A percentile compares a stretch with the other conserved stretches of the same genome.
Conservation (phyloP, 23 red algal species). For the Gracilaria domingensis region DNA sequence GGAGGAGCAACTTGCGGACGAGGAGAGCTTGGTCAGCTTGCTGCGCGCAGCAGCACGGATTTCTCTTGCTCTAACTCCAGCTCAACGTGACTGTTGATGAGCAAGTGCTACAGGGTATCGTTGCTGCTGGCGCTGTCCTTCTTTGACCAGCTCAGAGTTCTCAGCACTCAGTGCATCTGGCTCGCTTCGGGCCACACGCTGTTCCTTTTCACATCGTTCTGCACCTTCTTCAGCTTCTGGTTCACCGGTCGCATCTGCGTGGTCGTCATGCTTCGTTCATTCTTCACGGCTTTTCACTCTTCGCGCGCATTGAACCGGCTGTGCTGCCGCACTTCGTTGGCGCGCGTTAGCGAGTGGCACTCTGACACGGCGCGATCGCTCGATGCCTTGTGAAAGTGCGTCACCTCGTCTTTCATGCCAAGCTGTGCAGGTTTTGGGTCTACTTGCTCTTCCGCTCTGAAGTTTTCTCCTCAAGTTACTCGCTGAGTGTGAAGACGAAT, state of each 20-base stretch:
- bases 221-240: neutral
- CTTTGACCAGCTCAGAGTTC: neutral
- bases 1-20: too few relatives aligned
- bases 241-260: neutral
- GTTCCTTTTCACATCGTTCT: neutral
- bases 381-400: neutral
- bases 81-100: conserved; percentile 44
- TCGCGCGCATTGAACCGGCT: neutral
- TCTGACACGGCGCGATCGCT: conserved; percentile 8
- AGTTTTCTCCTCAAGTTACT: too few relatives aligned
- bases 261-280: neutral
- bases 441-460: too few relatives aligned
- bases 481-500: too few relatives aligned
- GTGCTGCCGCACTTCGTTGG: neutral
- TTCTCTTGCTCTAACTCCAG: conserved; percentile 55
- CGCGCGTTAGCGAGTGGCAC: conserved; percentile 8
- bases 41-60: conserved; percentile 53
- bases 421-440: conserved; percentile 18
- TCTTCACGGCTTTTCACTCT: neutral
- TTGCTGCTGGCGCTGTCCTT: conserved; percentile 7
- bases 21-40: conserved; percentile 59
- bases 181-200: neutral
- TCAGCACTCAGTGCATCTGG: conserved; percentile 1
- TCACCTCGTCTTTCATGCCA: neutral
- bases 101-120: conserved; percentile 29